Evolutionary conservation across 768 basidiomycete genomes (phyloP).

Genomic region (Dioszegia hungarica): DNA sequence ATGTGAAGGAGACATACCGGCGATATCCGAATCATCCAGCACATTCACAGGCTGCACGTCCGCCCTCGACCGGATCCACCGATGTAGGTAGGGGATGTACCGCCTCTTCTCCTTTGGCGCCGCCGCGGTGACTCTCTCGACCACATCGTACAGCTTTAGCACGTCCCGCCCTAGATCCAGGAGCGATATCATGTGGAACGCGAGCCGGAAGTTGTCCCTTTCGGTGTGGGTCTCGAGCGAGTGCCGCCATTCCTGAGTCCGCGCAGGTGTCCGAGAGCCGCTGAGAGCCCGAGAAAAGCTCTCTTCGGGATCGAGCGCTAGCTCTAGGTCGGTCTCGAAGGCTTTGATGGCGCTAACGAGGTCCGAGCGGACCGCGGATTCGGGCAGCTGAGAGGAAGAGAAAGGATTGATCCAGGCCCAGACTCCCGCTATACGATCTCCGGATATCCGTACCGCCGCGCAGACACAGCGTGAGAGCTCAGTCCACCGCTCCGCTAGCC

Average conservation of each 20-base stretch:
- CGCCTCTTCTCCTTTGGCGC: not conserved
- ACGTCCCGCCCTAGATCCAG: conserved; percentile 35
- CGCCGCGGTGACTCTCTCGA: not conserved
- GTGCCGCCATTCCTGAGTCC: not conserved
- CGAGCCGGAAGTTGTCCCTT: conserved; percentile 28
- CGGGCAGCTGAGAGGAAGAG: not conserved
- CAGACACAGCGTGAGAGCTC: not conserved
- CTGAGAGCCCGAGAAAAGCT: not conserved
- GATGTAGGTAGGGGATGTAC: not conserved
- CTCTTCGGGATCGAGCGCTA: conserved; percentile 6
- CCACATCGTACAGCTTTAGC: conserved; percentile 3
- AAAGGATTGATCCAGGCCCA: not conserved
- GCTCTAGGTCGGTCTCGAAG: conserved; percentile 4
- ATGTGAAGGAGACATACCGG: not conserved
- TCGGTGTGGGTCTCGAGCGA: not conserved
- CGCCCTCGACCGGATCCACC: not conserved
- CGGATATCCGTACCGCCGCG: not conserved
- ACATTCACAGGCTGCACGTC: not conserved
- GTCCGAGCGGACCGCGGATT: not conserved
- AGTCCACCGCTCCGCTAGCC: not conserved
- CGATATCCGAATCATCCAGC: not conserved
- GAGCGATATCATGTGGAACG: conserved; percentile 41
- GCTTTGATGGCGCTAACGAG: conserved; percentile 5
- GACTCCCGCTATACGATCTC: not conserved
- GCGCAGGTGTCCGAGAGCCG: not conserved